Conservation (phyloP, 139 green algal species). For the Zygnema cylindricum region DNA sequence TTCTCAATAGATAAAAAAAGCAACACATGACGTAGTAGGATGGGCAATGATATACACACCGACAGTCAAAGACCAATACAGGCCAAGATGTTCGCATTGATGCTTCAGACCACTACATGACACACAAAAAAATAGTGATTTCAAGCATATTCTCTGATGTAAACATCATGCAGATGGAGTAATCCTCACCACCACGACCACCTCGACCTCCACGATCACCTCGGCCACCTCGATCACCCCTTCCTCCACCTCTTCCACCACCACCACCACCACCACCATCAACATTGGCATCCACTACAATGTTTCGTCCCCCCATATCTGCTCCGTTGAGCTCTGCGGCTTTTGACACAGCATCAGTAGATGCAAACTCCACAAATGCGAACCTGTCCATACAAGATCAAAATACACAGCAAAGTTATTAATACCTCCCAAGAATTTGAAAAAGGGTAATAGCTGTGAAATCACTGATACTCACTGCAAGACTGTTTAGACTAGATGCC, state of each 20-base stretch:
- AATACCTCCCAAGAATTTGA: too few species aligned
- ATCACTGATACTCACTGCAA: too few species aligned
- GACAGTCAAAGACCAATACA: background rate
- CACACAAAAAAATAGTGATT: background rate
- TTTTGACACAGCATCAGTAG: slow-evolving; percentile 68
- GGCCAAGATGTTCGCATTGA: slow-evolving; percentile 7
- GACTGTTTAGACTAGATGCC: background rate
- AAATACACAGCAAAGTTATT: background rate
- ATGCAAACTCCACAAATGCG: slow-evolving; percentile 78
- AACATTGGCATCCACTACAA: slow-evolving; percentile 76
- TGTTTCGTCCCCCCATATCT: slow-evolving; percentile 71
- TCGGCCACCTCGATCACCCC: slow-evolving; percentile 53
- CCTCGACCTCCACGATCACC: background rate
- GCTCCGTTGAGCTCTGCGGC: slow-evolving; percentile 71
- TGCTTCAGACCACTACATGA: background rate
- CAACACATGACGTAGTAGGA: background rate
- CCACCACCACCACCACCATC: slow-evolving; percentile 60
- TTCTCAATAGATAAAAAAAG: background rate
- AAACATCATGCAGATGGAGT: background rate
- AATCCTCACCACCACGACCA: background rate
- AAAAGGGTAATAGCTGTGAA: too few species aligned
- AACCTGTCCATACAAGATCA: slow-evolving; percentile 56
- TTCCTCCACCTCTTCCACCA: slow-evolving; percentile 58
- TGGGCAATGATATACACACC: background rate
- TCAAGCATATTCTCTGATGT: background rate